A percentile compares a stretch with the other conserved stretches of the same genome.
phyloP scores from a whole-genome alignment of 306 rosid species.

The Castanea sativa region DNA sequence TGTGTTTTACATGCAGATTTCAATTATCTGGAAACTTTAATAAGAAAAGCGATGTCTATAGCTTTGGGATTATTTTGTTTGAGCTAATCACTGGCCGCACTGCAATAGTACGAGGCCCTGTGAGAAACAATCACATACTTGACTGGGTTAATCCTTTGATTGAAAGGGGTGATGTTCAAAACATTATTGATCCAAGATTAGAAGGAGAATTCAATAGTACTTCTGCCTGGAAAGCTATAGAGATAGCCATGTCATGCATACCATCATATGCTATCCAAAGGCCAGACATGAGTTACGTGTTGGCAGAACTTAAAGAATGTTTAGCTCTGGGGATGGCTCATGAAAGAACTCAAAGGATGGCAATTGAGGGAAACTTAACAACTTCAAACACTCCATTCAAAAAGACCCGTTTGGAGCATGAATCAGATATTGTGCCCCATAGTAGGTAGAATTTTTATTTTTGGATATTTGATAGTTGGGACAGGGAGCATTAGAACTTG shows the following conservation, averaged over 20 bases:
- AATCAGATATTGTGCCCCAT: too few species aligned
- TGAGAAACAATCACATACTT: not conserved
- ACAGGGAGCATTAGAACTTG: too few species aligned
- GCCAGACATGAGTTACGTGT: constrained; percentile 6
- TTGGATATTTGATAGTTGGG: too few species aligned
- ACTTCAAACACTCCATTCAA: too few species aligned
- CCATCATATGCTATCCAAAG: not conserved
- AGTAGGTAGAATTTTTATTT: too few species aligned
- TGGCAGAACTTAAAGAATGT: constrained; percentile 1
- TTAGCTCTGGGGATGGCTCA: not conserved
- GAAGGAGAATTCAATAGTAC: constrained; percentile 10
- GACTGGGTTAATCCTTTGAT: not conserved
- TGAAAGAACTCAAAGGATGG: too few species aligned
- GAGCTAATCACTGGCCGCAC: not conserved
- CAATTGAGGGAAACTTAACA: too few species aligned
- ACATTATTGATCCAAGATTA: constrained; percentile 27
- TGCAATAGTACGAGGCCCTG: not conserved
- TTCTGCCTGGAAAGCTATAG: not conserved
- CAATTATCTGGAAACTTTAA: not conserved
- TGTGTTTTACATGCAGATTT: too few species aligned
- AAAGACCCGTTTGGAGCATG: too few species aligned
- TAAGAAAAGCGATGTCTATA: constrained; percentile 15
- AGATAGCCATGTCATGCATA: constrained; percentile 9
- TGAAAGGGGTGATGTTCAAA: constrained; percentile 21
- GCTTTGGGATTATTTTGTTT: constrained; percentile 14